A percentile compares a stretch with the other conserved stretches of the same genome.
Conservation (phyloP, 495 filamentous ascomycete genomes). For the Mytilinidion resinicola region DNA sequence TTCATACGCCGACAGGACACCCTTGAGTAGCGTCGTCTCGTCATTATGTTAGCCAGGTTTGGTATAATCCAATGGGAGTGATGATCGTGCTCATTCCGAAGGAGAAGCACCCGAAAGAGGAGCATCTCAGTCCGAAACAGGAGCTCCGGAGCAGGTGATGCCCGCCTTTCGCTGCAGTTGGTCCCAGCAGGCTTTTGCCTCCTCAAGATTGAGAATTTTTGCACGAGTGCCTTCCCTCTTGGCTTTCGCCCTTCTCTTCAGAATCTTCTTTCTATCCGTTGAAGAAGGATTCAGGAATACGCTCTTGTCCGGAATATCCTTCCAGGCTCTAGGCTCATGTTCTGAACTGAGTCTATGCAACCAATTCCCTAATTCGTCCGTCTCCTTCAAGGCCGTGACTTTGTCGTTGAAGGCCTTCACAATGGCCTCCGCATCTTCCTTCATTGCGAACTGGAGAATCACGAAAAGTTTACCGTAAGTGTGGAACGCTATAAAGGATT, state of each 20-base stretch:
- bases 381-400: not conserved
- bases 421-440: not conserved
- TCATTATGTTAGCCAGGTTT: no score
- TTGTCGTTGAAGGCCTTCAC: not conserved
- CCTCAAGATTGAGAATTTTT: not conserved
- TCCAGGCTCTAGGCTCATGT: no score
- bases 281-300: not conserved
- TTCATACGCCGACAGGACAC: no score
- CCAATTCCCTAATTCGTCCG: not conserved
- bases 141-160: no score
- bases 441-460: not conserved
- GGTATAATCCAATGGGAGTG: no score
- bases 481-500: not conserved
- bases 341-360: not conserved
- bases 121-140: no score
- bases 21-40: no score
- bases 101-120: no score
- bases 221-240: not conserved
- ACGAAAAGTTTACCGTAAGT: not conserved
- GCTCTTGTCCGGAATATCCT: not conserved
- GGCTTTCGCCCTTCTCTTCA: not conserved
- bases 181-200: not conserved
- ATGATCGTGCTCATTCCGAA: no score
- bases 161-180: not conserved
- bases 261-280: not conserved